Conservation (phyloP, 495 filamentous ascomycete genomes). For the Antarctomyces pellizariae region DNA sequence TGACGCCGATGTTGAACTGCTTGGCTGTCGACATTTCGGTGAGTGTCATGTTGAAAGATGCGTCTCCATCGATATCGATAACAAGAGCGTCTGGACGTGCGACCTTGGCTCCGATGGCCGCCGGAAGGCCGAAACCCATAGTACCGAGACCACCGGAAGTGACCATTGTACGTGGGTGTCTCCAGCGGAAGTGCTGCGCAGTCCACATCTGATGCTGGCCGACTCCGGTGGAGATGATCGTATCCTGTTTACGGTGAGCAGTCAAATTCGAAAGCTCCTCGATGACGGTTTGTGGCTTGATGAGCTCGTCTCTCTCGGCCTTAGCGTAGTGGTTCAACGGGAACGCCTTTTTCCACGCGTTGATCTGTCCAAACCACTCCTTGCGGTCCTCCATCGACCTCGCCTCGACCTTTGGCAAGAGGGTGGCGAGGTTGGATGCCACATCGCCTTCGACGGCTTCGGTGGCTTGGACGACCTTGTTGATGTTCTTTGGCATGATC, state of each 20-base stretch:
- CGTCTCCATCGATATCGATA: conserved; percentile 87
- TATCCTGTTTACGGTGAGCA: conserved; percentile 46
- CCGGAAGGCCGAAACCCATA: conserved; percentile 86
- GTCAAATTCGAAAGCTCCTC: conserved; percentile 58
- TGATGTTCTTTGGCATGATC: conserved; percentile 71
- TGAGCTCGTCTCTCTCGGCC: conserved; percentile 40
- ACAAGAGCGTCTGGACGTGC: conserved; percentile 67
- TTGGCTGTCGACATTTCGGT: conserved; percentile 75
- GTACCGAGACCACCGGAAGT: conserved; percentile 84
- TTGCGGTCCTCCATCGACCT: conserved; percentile 34
- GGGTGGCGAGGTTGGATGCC: conserved; percentile 39
- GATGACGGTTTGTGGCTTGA: conserved; percentile 77
- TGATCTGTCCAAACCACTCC: conserved; percentile 75
- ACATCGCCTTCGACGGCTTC: conserved; percentile 62
- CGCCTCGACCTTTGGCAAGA: conserved; percentile 37
- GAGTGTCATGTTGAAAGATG: conserved; percentile 91
- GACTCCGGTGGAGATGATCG: conserved; percentile 75
- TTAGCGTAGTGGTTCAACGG: conserved; percentile 53
- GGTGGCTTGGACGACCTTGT: conserved; percentile 66
- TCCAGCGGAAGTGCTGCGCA: conserved; percentile 85
- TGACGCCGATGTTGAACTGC: conserved; percentile 84
- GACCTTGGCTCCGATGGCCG: conserved; percentile 85
- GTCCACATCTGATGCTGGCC: conserved; percentile 98
- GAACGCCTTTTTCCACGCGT: conserved; percentile 69
- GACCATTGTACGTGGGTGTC: conserved; percentile 65